Percentiles rank a stretch among this genome's conserved stretches.
Conservation (phyloP, 2,329 filamentous ascomycete genomes). For the Calonectria pseudoreteaudii region DNA sequence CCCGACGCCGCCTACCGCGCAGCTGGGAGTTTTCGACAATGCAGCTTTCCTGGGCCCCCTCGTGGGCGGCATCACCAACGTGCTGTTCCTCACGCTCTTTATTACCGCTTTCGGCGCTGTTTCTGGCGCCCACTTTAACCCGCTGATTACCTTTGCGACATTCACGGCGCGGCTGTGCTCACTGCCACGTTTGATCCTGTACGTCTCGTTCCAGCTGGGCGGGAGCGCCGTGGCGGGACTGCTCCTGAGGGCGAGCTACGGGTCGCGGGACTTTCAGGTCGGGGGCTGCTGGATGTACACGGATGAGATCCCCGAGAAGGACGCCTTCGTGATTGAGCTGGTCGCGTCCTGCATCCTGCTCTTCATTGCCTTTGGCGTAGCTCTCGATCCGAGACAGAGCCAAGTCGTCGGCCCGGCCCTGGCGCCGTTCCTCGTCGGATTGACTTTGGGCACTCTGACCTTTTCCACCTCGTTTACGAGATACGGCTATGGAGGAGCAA, state of each 20-base stretch:
- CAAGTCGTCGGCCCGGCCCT: slow-evolving; percentile 61
- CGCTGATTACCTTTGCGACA: slow-evolving; percentile 64
- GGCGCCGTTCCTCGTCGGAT: slow-evolving; percentile 61
- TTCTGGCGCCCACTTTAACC: slow-evolving; percentile 66
- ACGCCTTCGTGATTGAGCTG: slow-evolving; percentile 61
- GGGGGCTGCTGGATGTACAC: slow-evolving; percentile 47
- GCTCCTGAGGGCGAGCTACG: slow-evolving; percentile 43
- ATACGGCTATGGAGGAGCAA: slow-evolving; percentile 41
- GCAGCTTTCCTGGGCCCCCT: slow-evolving; percentile 45
- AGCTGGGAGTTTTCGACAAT: slow-evolving; percentile 38
- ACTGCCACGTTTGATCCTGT: slow-evolving; percentile 61
- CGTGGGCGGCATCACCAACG: slow-evolving; percentile 44
- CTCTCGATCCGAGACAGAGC: slow-evolving; percentile 63
- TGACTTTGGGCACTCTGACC: slow-evolving; percentile 50
- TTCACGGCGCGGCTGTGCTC: slow-evolving; percentile 63
- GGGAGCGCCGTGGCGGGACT: slow-evolving; percentile 53
- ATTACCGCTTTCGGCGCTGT: slow-evolving; percentile 61
- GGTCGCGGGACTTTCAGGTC: slow-evolving; percentile 41
- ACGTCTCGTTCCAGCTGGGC: slow-evolving; percentile 59
- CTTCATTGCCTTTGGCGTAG: slow-evolving; percentile 65
- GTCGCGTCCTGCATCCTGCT: slow-evolving; percentile 59
- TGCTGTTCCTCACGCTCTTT: slow-evolving; percentile 57
- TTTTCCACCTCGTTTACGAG: slow-evolving; percentile 48
- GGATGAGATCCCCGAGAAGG: slow-evolving; percentile 34
- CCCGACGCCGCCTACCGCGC: slow-evolving; percentile 27